These are phyloP conservation scores for Wickerhamiella occidentalis DNA, from an alignment of 805 yeast genomes.

Conservation along the genomic window DNA sequence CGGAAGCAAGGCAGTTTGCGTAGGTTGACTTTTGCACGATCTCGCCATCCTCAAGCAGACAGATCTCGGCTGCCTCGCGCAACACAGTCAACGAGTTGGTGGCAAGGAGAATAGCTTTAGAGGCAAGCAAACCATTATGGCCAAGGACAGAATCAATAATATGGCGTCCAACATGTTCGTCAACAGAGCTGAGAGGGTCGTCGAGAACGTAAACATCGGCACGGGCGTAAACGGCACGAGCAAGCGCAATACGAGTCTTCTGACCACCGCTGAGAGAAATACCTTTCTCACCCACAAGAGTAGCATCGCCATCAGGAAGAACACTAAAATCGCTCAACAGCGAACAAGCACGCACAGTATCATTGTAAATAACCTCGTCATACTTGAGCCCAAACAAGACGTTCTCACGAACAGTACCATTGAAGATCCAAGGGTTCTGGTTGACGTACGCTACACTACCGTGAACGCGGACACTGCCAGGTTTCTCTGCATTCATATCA, in stretches of 20 bases:
- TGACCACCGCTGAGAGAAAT: constrained; percentile 83
- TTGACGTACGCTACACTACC: constrained; percentile 84
- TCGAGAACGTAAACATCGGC: constrained; percentile 59
- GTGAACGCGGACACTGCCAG: constrained; percentile 57
- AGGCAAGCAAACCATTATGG: constrained; percentile 57
- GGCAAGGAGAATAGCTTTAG: constrained; percentile 68
- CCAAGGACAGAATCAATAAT: constrained; percentile 70
- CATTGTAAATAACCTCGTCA: constrained; percentile 40
- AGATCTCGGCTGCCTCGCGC: constrained; percentile 56
- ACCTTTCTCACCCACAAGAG: constrained; percentile 80
- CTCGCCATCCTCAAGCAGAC: constrained; percentile 46
- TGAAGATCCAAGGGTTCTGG: constrained; percentile 92
- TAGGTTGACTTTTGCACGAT: constrained; percentile 30
- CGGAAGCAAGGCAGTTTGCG: constrained; percentile 18
- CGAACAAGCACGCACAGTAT: constrained; percentile 53
- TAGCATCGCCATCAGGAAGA: constrained; percentile 61
- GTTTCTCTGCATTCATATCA: constrained; percentile 53
- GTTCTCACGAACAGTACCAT: constrained; percentile 75
- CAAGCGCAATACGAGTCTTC: constrained; percentile 68
- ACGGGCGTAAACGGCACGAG: constrained; percentile 64
- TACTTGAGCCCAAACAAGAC: constrained; percentile 53
- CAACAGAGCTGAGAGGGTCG: constrained; percentile 76
- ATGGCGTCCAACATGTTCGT: constrained; percentile 74
- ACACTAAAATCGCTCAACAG: constrained; percentile 50
- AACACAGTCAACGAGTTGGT: constrained; percentile 80